Conservation (phyloP, 495 filamentous ascomycete species). For the Rhypophila decipiens region DNA sequence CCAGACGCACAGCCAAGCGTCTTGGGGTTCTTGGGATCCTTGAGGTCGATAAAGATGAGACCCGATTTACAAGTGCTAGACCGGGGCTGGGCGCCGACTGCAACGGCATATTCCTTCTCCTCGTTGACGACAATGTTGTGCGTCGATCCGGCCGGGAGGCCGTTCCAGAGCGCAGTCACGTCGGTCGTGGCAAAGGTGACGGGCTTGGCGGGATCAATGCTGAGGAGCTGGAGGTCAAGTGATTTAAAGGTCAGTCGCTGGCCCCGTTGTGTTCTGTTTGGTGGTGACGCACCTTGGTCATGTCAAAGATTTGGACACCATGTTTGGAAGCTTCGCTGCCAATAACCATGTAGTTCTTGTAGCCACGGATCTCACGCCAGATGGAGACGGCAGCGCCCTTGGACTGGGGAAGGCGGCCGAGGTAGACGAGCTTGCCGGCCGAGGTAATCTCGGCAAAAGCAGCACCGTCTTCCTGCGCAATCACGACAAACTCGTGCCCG, state of each 20-base stretch:
- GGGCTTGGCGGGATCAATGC: conserved; percentile 15
- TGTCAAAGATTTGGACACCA: conserved; percentile 47
- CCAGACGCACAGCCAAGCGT: conserved; percentile 37
- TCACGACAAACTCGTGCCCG: conserved; percentile 54
- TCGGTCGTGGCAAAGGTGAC: conserved; percentile 26
- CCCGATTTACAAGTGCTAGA: conserved; percentile 30
- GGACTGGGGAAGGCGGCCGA: conserved; percentile 50
- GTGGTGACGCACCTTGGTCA: conserved; percentile 28
- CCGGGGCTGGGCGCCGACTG: conserved; percentile 40
- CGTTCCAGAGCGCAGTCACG: conserved; percentile 29
- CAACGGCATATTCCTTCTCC: conserved; percentile 34
- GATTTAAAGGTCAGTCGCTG: background rate
- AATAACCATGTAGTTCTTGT: conserved; percentile 41
- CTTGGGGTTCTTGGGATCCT: conserved; percentile 40
- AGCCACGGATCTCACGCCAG: conserved; percentile 47
- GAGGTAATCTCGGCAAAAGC: conserved; percentile 49
- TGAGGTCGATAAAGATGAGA: conserved; percentile 46
- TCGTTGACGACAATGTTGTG: conserved; percentile 47
- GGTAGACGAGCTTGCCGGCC: conserved; percentile 46
- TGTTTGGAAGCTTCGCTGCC: conserved; percentile 43
- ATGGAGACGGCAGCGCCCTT: conserved; percentile 23
- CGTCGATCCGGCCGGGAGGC: conserved; percentile 32
- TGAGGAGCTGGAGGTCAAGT: conserved; percentile 18
- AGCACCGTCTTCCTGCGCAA: conserved; percentile 51
- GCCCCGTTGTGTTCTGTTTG: background rate